A percentile compares a stretch with the other conserved stretches of the same genome.
phyloP scores from a whole-genome alignment of 2,329 filamentous ascomycete genomes.

The Colletotrichum sojae region DNA sequence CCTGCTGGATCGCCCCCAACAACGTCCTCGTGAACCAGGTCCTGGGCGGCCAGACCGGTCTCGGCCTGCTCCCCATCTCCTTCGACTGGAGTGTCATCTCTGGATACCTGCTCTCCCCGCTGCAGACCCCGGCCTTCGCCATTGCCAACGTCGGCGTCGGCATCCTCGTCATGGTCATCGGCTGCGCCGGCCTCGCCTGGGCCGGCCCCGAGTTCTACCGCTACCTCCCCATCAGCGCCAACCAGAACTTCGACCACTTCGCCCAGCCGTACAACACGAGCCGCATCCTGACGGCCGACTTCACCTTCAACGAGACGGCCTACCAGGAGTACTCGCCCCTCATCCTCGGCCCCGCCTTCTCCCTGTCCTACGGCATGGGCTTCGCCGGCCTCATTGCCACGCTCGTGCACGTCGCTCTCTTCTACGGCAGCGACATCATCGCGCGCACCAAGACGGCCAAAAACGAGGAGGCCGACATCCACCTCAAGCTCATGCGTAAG shows the following conservation, averaged over 20 bases:
- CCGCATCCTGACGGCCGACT: conserved; percentile 68
- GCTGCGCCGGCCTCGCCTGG: conserved; percentile 65
- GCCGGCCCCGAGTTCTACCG: conserved; percentile 60
- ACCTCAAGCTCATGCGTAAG: conserved; percentile 68
- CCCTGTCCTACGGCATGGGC: conserved; percentile 68
- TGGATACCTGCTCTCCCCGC: conserved; percentile 64
- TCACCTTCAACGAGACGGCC: conserved; percentile 70
- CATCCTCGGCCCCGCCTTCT: conserved; percentile 68
- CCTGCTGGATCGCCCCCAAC: conserved; percentile 74
- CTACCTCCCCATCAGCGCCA: conserved; percentile 65
- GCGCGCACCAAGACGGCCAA: conserved; percentile 49
- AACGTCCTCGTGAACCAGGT: conserved; percentile 73
- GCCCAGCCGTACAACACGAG: conserved; percentile 71
- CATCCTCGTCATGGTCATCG: conserved; percentile 67
- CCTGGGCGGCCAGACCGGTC: conserved; percentile 71
- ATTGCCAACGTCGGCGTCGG: conserved; percentile 69
- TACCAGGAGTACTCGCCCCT: conserved; percentile 72
- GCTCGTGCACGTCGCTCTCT: conserved; percentile 65
- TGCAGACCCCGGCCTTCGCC: conserved; percentile 68
- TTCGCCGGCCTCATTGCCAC: conserved; percentile 70
- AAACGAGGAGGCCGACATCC: conserved; percentile 64
- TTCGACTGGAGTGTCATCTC: conserved; percentile 67
- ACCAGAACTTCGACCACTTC: conserved; percentile 73
- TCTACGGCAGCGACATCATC: conserved; percentile 65
- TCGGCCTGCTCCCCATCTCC: conserved; percentile 73